Base-by-base conservation (phyloP, 176 grass and related monocot genomes). In the Puya raimondii region DNA sequence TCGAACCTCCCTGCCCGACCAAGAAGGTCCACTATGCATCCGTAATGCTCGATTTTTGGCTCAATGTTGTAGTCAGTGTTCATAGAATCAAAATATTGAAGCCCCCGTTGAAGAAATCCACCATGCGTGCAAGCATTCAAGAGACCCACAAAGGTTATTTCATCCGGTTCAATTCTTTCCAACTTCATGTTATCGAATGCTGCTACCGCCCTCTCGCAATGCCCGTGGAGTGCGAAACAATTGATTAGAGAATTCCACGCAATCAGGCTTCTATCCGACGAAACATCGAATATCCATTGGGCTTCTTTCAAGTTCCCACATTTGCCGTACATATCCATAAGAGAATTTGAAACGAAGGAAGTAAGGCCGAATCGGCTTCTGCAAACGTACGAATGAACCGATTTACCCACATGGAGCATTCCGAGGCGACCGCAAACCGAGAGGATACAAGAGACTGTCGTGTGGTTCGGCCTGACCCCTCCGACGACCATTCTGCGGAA, bases 271-370 rank as follows among this genome's bases (percentile, higher is more conserved):
- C 66, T 96, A 53, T 85, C 76, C 0, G 87, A 83, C 53, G 85
- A 9, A 69, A 76, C 56, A 52, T 78, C 17, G 70, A 96, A 96
- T 53, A 96, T 87, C 84, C 81, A 87, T 66, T 21, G 72, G 4
- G 84, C 81, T 69, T 69, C 79, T 50, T 76, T 85, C 70, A 96
- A 75, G 69, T 74, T 73, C 50, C 91, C 91, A 53, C 91, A 96
- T 90, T 90, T 96, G 12, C 87, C 91, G 48, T 90, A 96, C 87
- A 96, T 85, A 66, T 96, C 91, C 33, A 91, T 83, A 79, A 96
- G 66, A 12, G 79, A 81, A 71, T 96, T 96, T 56, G 82, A 51
- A 78, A 91, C 76, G 18, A 80, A 87, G 1, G 82, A 78, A 51
- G 76, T 78, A 75, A 85, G 84, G 74, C 73, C 80, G 76, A 84